Evolutionary conservation across 129 eudicot species (phyloP).

Genomic region (Silybum marianum): DNA sequence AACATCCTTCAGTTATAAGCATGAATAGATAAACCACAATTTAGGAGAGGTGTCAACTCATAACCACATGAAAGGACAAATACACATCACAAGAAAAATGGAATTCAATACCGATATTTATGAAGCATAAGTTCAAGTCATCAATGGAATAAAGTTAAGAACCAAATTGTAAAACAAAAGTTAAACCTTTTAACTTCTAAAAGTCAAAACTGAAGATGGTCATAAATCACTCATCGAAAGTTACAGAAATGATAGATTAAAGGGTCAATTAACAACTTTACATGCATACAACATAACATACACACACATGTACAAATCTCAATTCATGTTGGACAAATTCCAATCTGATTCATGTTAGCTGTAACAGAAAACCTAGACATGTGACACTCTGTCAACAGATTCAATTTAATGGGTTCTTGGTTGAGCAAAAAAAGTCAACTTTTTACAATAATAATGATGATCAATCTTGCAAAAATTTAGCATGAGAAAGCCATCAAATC

Average conservation of each 20-base stretch:
- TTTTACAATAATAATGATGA: background rate
- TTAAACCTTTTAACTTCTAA: background rate
- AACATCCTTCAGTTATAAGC: background rate
- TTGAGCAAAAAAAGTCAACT: background rate
- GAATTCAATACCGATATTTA: background rate
- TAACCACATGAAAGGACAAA: background rate
- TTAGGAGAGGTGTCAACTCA: background rate
- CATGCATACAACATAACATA: background rate
- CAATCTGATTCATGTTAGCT: background rate
- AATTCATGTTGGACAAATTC: background rate
- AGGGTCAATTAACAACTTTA: background rate
- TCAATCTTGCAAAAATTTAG: conserved; percentile 15
- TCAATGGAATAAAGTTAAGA: background rate
- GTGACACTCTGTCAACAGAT: background rate
- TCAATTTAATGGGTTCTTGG: background rate
- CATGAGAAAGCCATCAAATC: conserved; percentile 3
- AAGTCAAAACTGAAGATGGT: background rate
- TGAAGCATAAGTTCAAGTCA: background rate
- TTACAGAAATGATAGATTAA: background rate
- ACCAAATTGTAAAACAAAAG: background rate
- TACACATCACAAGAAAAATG: background rate
- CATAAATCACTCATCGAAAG: background rate
- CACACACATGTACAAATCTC: background rate
- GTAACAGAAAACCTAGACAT: background rate
- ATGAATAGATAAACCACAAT: background rate